Percentiles rank a stretch among this genome's conserved stretches.
Conservation (phyloP, 257 asterid species). For the Echium plantagineum region DNA sequence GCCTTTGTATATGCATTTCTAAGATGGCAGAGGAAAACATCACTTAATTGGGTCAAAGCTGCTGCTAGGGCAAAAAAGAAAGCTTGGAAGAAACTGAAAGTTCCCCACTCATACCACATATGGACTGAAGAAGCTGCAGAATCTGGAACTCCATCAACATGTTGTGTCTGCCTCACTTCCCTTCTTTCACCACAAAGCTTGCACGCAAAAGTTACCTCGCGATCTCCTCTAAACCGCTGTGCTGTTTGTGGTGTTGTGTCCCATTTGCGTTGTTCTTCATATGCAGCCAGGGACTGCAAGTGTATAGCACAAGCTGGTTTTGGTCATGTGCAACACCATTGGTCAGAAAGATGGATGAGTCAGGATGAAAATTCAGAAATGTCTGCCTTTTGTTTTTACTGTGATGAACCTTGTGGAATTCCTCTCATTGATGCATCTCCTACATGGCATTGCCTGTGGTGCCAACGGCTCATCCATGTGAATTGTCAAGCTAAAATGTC, state of each 20-base stretch:
- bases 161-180: slow-evolving; percentile 64
- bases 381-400: slow-evolving; percentile 65
- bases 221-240: slow-evolving; percentile 48
- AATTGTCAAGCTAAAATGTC: slow-evolving; percentile 77
- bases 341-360: slow-evolving; percentile 83
- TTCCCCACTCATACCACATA: slow-evolving; percentile 61
- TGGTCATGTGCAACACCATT: slow-evolving; percentile 57
- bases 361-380: slow-evolving; percentile 72
- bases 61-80: slow-evolving; percentile 75
- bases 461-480: slow-evolving; percentile 73
- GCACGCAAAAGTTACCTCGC: slow-evolving; percentile 40
- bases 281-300: slow-evolving; percentile 70
- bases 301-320: slow-evolving; percentile 69
- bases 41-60: slow-evolving; percentile 81
- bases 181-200: slow-evolving; percentile 42
- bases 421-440: slow-evolving; percentile 81
- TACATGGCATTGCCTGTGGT: slow-evolving; percentile 86
- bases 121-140: slow-evolving; percentile 59
- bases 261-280: slow-evolving; percentile 54
- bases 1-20: slow-evolving; percentile 50
- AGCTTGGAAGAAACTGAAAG: slow-evolving; percentile 69
- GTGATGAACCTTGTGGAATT: slow-evolving; percentile 78
- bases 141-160: slow-evolving; percentile 59
- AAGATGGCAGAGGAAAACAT: slow-evolving; percentile 63
- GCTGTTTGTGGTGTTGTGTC: slow-evolving; percentile 71